phyloP scores from a whole-genome alignment of 345 rosid species.

The Eucalyptus sp. region DNA sequence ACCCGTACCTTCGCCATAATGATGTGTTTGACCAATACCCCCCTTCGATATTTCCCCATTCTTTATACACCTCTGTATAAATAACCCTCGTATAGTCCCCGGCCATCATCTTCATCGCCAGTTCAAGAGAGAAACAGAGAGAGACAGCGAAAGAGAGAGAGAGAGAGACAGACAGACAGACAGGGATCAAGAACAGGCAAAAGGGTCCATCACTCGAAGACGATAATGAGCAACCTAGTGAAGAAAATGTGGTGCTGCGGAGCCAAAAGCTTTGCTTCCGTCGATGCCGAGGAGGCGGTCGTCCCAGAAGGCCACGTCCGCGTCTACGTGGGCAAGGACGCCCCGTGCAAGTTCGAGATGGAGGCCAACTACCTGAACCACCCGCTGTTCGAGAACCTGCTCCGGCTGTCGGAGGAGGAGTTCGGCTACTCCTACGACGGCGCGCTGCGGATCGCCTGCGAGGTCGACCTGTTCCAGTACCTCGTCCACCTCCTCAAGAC shows the following conservation, averaged over 20 bases:
- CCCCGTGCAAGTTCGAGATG: conserved; percentile 23
- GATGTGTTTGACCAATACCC: background rate
- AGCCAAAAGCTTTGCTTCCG: conserved; percentile 7
- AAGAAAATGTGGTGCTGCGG: conserved; percentile 38
- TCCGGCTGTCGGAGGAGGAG: conserved; percentile 27
- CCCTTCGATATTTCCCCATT: background rate
- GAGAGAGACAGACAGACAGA: background rate
- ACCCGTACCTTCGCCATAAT: background rate
- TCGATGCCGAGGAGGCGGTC: background rate
- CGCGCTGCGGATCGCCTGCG: conserved; percentile 37
- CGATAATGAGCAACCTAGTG: conserved; percentile 3
- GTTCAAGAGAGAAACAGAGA: background rate
- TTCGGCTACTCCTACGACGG: conserved; percentile 41
- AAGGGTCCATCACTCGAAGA: background rate
- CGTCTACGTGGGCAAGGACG: conserved; percentile 24
- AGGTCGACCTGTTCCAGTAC: conserved; percentile 27
- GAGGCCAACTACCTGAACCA: conserved; percentile 43
- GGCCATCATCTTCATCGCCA: background rate
- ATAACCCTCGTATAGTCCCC: background rate
- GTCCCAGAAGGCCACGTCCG: conserved; percentile 22
- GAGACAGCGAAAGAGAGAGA: background rate
- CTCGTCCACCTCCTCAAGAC: conserved; percentile 31
- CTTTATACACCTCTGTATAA: background rate
- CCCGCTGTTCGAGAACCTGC: conserved; percentile 33
- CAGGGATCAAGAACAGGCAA: background rate